Percentiles rank a stretch among this genome's conserved stretches.
Evolutionary conservation across 2,329 filamentous ascomycete genomes (phyloP).

Genomic region (Exophiala sp.): DNA sequence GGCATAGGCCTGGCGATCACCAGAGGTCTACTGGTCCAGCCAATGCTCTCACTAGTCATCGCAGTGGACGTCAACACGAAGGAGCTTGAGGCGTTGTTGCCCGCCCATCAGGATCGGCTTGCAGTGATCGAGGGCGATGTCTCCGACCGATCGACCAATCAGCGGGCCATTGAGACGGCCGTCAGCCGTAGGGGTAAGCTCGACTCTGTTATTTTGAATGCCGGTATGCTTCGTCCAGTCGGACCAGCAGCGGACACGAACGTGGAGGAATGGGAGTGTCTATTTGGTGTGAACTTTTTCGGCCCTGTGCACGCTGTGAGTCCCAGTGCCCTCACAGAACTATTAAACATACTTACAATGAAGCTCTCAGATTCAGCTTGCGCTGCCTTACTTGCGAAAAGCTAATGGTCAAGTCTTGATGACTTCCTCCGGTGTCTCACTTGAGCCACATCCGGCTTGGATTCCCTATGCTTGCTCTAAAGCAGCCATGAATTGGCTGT

Average conservation of each 20-base stretch:
- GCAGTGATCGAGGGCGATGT: not conserved
- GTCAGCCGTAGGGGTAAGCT: not conserved
- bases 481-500: not conserved
- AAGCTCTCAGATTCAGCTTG: not conserved
- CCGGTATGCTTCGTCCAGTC: not conserved
- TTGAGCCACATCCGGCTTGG: not conserved
- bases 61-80: not conserved
- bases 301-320: not conserved
- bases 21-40: not conserved
- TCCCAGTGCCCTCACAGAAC: too few species aligned
- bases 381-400: not conserved
- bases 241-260: not conserved
- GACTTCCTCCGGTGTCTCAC: not conserved
- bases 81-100: not conserved
- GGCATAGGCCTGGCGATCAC: not conserved
- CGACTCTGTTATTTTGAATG: slow-evolving; percentile 3
- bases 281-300: slow-evolving; percentile 2
- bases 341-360: not conserved
- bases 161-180: not conserved
- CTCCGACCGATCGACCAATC: not conserved
- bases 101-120: not conserved
- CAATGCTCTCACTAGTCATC: not conserved
- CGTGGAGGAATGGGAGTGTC: not conserved
- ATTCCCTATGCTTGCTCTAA: not conserved
- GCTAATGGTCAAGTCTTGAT: not conserved